Evolutionary conservation across 257 asterid genomes (phyloP).

Genomic region (Rhazya stricta): DNA sequence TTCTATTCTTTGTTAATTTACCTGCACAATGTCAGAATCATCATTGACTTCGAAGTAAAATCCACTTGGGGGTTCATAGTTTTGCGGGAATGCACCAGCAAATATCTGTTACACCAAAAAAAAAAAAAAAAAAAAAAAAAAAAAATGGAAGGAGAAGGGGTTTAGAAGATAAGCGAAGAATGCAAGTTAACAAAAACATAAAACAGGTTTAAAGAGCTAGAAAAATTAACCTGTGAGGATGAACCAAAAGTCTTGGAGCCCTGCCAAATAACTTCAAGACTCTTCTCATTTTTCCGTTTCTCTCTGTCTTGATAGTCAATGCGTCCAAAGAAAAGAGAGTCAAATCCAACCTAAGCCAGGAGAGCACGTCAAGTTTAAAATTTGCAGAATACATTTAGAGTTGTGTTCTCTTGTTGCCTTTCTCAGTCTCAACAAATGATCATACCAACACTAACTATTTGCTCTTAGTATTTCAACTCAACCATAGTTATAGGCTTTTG

Average conservation of each 20-base stretch:
- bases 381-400: neutral
- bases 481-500: neutral
- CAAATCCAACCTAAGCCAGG: constrained; percentile 82
- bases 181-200: neutral
- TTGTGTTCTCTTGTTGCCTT: neutral
- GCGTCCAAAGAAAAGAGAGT: constrained; percentile 88
- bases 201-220: neutral
- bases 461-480: neutral
- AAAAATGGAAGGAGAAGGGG: too few relatives aligned
- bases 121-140: too few relatives aligned
- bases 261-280: constrained; percentile 89
- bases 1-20: constrained; percentile 17
- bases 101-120: constrained; percentile 52
- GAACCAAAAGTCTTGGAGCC: constrained; percentile 82
- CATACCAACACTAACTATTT: neutral
- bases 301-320: constrained; percentile 97
- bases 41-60: constrained; percentile 82
- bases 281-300: constrained; percentile 68
- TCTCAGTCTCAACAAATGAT: too few relatives aligned
- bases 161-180: neutral
- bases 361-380: constrained; percentile 6
- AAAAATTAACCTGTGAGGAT: constrained; percentile 65
- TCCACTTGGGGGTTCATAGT: constrained; percentile 85
- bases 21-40: constrained; percentile 80
- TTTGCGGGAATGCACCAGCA: constrained; percentile 88